phyloP scores from a whole-genome alignment of 768 basidiomycete species.

The Lentinula raphanica region DNA sequence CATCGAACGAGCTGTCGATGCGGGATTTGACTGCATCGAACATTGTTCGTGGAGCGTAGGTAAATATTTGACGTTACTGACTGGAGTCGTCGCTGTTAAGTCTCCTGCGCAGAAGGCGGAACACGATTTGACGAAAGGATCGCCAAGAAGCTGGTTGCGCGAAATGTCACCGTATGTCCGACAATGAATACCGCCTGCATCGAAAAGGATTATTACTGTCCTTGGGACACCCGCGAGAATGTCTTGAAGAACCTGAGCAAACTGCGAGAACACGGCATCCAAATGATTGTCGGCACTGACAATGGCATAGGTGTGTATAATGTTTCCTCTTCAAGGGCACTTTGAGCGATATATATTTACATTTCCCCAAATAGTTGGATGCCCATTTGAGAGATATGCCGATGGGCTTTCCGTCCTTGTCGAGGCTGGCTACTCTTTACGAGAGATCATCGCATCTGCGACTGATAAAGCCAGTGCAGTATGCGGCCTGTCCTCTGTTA shows the following conservation, averaged over 20 bases:
- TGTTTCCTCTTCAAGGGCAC: neutral
- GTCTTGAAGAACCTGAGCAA: constrained; percentile 1
- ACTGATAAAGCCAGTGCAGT: constrained; percentile 5
- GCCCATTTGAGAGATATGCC: constrained; percentile 8
- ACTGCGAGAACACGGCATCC: constrained; percentile 2
- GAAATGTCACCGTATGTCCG: constrained; percentile 6
- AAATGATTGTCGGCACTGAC: constrained; percentile 6
- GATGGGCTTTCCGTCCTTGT: constrained; percentile 6
- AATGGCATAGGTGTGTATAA: constrained; percentile 5
- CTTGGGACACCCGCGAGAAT: constrained; percentile 7
- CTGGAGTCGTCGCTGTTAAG: neutral
- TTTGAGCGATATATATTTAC: neutral
- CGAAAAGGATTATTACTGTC: constrained; percentile 6
- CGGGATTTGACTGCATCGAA: constrained; percentile 8
- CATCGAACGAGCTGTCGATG: constrained; percentile 3
- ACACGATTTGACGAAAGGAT: constrained; percentile 5
- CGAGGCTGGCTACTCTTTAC: constrained; percentile 6
- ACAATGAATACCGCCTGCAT: constrained; percentile 9
- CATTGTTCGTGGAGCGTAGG: constrained; percentile 9
- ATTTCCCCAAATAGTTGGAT: neutral
- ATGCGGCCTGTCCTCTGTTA: neutral
- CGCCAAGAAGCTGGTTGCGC: constrained; percentile 4
- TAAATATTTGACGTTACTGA: neutral
- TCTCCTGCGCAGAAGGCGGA: constrained; percentile 4
- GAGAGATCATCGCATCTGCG: constrained; percentile 5